Percentiles rank a stretch among this genome's conserved stretches.
phyloP scores from a whole-genome alignment of 163 green algal species.

The Prototheca wickerhamii region DNA sequence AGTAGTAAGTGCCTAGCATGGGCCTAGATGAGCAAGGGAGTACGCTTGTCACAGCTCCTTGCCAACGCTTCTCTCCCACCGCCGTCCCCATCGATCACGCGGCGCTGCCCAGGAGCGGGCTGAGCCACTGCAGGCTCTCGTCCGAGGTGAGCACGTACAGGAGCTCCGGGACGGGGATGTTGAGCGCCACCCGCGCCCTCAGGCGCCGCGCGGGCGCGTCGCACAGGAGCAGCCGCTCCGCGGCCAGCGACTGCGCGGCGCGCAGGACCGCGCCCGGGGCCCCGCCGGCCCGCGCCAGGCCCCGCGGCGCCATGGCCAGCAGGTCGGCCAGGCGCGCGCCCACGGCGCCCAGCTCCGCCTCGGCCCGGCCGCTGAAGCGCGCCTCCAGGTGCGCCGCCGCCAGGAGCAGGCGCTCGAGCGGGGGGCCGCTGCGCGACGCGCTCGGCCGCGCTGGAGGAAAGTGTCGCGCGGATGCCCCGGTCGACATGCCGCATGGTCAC shows the following conservation, averaged over 20 bases:
- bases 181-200: slow-evolving; percentile 43
- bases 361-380: slow-evolving; percentile 16
- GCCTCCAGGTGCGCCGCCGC: slow-evolving; percentile 60
- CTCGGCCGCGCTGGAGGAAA: slow-evolving; percentile 58
- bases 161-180: slow-evolving; percentile 52
- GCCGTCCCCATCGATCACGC: neutral
- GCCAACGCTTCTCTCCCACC: neutral
- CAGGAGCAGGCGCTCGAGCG: slow-evolving; percentile 64
- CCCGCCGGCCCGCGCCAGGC: too few species aligned
- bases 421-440: slow-evolving; percentile 36
- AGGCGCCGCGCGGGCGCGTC: slow-evolving; percentile 30
- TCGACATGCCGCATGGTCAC: slow-evolving; percentile 46
- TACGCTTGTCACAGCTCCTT: neutral
- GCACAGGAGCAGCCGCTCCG: slow-evolving; percentile 34
- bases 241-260: slow-evolving; percentile 16
- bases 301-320: slow-evolving; percentile 13
- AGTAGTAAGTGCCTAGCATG: too few species aligned
- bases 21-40: too few species aligned
- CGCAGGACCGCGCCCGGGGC: slow-evolving; percentile 15
- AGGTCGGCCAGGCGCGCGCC: slow-evolving; percentile 22
- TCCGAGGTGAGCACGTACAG: slow-evolving; percentile 34
- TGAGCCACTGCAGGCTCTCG: slow-evolving; percentile 11
- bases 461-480: slow-evolving; percentile 51
- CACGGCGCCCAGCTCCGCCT: slow-evolving; percentile 23
- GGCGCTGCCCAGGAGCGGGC: neutral